Percentiles rank a stretch among this genome's conserved stretches.
Evolutionary conservation across 495 filamentous ascomycete species (phyloP).

Genomic region (Mytilinidion resinicola): DNA sequence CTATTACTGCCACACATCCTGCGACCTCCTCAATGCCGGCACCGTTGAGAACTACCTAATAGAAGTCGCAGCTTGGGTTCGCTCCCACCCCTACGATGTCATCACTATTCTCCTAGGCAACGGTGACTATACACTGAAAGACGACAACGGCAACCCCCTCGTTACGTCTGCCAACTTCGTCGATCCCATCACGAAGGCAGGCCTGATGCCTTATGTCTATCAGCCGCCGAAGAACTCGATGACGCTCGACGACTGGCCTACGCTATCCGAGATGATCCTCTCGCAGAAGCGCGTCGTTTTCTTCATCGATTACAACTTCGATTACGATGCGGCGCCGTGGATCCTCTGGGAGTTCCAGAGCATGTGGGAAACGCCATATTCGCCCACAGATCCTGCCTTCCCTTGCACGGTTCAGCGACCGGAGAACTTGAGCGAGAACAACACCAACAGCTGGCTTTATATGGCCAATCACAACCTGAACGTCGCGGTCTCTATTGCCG

Average conservation of each 20-base stretch:
- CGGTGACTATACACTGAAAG: slow-evolving; percentile 44
- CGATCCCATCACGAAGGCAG: slow-evolving; percentile 53
- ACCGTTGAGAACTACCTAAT: slow-evolving; percentile 68
- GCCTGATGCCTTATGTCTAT: slow-evolving; percentile 65
- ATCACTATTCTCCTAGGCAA: slow-evolving; percentile 89
- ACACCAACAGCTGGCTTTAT: slow-evolving; percentile 61
- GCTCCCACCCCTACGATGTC: slow-evolving; percentile 74
- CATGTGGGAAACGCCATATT: slow-evolving; percentile 63
- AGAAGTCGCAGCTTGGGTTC: slow-evolving; percentile 66
- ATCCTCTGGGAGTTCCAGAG: slow-evolving; percentile 61
- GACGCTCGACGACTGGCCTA: slow-evolving; percentile 74
- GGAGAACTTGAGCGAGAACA: slow-evolving; percentile 48
- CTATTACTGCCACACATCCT: slow-evolving; percentile 68
- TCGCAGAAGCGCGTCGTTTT: slow-evolving; percentile 56
- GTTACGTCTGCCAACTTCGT: slow-evolving; percentile 39
- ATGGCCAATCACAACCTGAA: slow-evolving; percentile 94
- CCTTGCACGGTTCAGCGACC: slow-evolving; percentile 56
- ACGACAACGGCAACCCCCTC: slow-evolving; percentile 9
- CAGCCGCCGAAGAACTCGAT: slow-evolving; percentile 63
- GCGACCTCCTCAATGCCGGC: slow-evolving; percentile 72
- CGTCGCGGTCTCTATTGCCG: slow-evolving; percentile 57
- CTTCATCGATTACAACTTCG: slow-evolving; percentile 78
- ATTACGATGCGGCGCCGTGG: slow-evolving; percentile 66
- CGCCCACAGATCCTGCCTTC: slow-evolving; percentile 52
- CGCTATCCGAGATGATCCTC: slow-evolving; percentile 70